phyloP scores from a whole-genome alignment of 495 filamentous ascomycete genomes.

The Thozetella sp. region DNA sequence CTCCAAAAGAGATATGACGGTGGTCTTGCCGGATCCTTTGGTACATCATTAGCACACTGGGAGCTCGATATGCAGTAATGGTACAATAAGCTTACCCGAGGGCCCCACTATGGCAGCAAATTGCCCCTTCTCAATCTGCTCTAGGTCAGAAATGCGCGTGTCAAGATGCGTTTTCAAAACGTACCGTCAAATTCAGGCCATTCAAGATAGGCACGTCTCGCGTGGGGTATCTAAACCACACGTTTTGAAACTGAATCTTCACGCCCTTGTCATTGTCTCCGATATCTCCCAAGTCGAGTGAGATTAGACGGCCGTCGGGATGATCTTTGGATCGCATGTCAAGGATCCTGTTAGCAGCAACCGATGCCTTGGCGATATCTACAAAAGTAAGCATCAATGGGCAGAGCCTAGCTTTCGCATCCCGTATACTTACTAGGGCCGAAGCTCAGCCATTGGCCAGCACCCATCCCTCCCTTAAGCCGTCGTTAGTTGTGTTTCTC shows the following conservation, averaged over 20 bases:
- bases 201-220: conserved; percentile 52
- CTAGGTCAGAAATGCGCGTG: conserved; percentile 7
- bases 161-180: background rate
- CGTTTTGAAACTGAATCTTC: conserved; percentile 54
- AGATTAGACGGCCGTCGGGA: conserved; percentile 20
- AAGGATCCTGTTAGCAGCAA: conserved; percentile 58
- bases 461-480: conserved; percentile 37
- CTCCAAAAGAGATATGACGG: conserved; percentile 67
- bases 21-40: conserved; percentile 74
- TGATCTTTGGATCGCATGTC: conserved; percentile 35
- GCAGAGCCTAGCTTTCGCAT: conserved; percentile 25
- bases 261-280: conserved; percentile 48
- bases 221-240: conserved; percentile 63
- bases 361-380: conserved; percentile 60
- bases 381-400: too few relatives aligned
- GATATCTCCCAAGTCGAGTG: conserved; percentile 24
- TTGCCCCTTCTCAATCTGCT: conserved; percentile 61
- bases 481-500: conserved; percentile 7
- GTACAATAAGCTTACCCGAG: conserved; percentile 27
- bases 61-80: conserved; percentile 38
- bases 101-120: conserved; percentile 68
- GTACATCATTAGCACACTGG: conserved; percentile 23
- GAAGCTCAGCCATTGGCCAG: conserved; percentile 47
- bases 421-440: conserved; percentile 40
- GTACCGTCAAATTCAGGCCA: conserved; percentile 48